Base-by-base conservation (phyloP, 768 basidiomycete species). In the Suillus placidus region DNA sequence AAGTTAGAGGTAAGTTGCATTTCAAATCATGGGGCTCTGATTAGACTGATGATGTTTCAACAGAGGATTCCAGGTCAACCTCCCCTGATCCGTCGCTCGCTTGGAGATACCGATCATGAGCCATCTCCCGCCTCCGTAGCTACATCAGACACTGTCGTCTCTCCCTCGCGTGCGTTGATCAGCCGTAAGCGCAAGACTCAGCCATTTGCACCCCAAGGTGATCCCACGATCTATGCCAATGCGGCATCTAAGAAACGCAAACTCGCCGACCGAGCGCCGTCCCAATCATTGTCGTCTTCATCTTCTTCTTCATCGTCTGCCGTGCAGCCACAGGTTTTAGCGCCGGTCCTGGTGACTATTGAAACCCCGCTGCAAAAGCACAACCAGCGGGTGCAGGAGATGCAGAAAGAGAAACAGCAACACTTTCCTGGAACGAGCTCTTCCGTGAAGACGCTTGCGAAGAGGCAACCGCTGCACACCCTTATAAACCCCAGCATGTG, bases 61-160 rank as follows among this genome's bases (percentile, higher is more conserved):
- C 37, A 75, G 74, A 75, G 74, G 14, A 35, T 76, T 32, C 72
- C 74, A 35, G 67, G 38, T 30, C 74, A 76, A 37, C 74, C 76
- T 3, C 71, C 66, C 3, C 38, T 75, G 38, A 74, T 69, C 12
- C 14, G 60, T 10, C 70, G 69, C 1, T 40, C 57, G 23, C 23
- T 10, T 18, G 56, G 35, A 57, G 12, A 51, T 35, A n/a, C 54
- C 54, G 34, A 30, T 16, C 35, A n/a, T 35, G 20, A 20, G 34
- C 20, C 34, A 55, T 37, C 54, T n/a, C 34, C 40, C 32, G 16
- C n/a, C 16, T 60, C 40, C 37, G 23, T 60, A 14, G 51, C 43
- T n/a, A 51, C 61, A 3, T 62, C 43, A 16, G 34, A 62, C 6
- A 55, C 35, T 7, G 20, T 35, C 34, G 6, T 55, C 54, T n/a